These are phyloP conservation scores for Candida tibetensis DNA, from an alignment of 805 yeast genomes.

Conservation along the genomic window DNA sequence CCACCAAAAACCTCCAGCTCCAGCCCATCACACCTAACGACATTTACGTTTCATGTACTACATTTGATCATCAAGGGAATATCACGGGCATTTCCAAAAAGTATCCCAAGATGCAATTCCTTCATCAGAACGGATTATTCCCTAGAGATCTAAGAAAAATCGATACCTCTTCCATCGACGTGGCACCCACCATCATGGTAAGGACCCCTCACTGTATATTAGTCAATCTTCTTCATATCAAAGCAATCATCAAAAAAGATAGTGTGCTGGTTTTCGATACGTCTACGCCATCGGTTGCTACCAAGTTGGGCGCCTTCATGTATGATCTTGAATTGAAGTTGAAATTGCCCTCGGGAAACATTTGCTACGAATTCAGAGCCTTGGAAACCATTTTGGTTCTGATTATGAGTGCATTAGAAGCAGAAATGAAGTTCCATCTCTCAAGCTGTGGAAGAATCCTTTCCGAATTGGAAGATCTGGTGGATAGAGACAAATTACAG, in stretches of 20 bases:
- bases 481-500: slow-evolving; percentile 70
- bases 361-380: slow-evolving; percentile 72
- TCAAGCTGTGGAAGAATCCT: slow-evolving; percentile 60
- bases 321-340: slow-evolving; percentile 80
- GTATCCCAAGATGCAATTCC: slow-evolving; percentile 68
- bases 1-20: slow-evolving; percentile 1
- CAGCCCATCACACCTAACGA: slow-evolving; percentile 39
- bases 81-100: slow-evolving; percentile 68
- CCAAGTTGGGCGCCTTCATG: slow-evolving; percentile 70
- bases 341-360: slow-evolving; percentile 29
- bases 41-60: slow-evolving; percentile 70
- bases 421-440: slow-evolving; percentile 63
- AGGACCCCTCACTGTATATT: slow-evolving; percentile 71
- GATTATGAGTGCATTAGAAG: slow-evolving; percentile 74
- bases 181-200: slow-evolving; percentile 85
- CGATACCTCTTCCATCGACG: slow-evolving; percentile 70
- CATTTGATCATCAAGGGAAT: slow-evolving; percentile 68
- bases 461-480: slow-evolving; percentile 70
- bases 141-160: slow-evolving; percentile 87
- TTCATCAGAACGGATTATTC: slow-evolving; percentile 66
- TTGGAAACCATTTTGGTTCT: slow-evolving; percentile 79
- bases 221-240: slow-evolving; percentile 80
- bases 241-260: slow-evolving; percentile 82
- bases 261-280: slow-evolving; percentile 83
- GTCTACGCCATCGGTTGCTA: slow-evolving; percentile 61